These are phyloP conservation scores for Neurospora hispaniola DNA, from an alignment of 495 filamentous ascomycete species.

Conservation along the genomic window DNA sequence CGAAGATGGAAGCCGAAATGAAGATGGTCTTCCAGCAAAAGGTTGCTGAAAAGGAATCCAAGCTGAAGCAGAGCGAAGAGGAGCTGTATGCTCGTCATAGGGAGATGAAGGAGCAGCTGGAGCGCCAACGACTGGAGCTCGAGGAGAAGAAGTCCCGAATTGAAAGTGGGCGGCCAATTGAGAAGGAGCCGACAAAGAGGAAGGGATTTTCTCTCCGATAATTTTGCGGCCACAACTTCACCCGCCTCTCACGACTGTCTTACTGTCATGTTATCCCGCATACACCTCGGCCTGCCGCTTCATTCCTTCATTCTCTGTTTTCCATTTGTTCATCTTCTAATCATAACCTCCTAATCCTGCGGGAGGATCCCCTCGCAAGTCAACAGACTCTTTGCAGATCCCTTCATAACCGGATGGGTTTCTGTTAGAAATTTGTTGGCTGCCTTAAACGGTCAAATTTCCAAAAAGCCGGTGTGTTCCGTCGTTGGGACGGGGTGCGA, in stretches of 20 bases:
- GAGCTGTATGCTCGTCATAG: conserved; percentile 94
- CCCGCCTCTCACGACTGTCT: conserved; percentile 30
- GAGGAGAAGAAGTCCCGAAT: conserved; percentile 94
- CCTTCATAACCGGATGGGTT: not conserved
- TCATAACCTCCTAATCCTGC: conserved; percentile 36
- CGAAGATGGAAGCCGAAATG: conserved; percentile 99
- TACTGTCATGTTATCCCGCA: conserved; percentile 35
- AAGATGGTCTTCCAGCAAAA: conserved; percentile 99
- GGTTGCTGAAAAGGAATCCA: conserved; percentile 98
- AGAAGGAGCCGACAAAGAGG: conserved; percentile 88
- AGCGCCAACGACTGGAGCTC: conserved; percentile 83
- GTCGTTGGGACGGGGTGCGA: conserved; percentile 13
- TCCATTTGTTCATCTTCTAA: conserved; percentile 39
- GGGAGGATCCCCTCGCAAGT: conserved; percentile 19
- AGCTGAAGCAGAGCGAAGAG: conserved; percentile 97
- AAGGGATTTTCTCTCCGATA: conserved; percentile 99
- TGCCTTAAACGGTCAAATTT: conserved; percentile 14
- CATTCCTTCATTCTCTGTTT: conserved; percentile 24
- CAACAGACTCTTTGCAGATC: conserved; percentile 8
- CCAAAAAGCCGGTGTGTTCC: conserved; percentile 17
- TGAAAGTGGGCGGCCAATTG: conserved; percentile 88
- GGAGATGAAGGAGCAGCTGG: conserved; percentile 99
- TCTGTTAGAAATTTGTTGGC: conserved; percentile 11
- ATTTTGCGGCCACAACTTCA: conserved; percentile 18
- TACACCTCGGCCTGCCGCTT: conserved; percentile 38